Evolutionary conservation across 208 protist genomes (phyloP).

Genomic region (Novymonas esmeraldas): DNA sequence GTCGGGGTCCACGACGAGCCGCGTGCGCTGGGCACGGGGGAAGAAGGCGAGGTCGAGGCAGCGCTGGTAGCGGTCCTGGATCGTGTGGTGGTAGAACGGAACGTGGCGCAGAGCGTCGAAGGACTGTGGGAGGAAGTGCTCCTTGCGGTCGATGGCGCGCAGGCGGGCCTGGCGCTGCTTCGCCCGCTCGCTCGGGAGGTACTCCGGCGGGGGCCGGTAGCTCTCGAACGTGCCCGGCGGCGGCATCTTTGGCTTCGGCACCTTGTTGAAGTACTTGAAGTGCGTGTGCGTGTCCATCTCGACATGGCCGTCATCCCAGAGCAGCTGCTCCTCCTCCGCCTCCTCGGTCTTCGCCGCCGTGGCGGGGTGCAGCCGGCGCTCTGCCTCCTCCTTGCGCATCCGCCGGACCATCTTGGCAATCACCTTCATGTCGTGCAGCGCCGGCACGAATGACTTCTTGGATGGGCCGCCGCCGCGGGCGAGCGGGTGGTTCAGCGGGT

Average conservation of each 20-base stretch:
- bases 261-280: constrained; percentile 89
- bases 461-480: constrained; percentile 82
- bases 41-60: constrained; percentile 99
- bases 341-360: constrained; percentile 30
- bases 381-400: constrained; percentile 57
- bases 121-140: constrained; percentile 93
- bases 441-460: constrained; percentile 85
- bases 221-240: constrained; percentile 96
- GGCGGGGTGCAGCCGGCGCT: constrained; percentile 34
- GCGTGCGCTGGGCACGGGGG: constrained; percentile 91
- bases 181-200: constrained; percentile 94
- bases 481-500: constrained; percentile 92
- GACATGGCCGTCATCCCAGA: constrained; percentile 86
- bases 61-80: constrained; percentile 98
- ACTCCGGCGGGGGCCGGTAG: constrained; percentile 99
- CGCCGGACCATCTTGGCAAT: constrained; percentile 91
- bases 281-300: constrained; percentile 89
- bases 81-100: constrained; percentile 94
- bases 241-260: constrained; percentile 77
- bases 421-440: constrained; percentile 90
- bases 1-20: constrained; percentile 94
- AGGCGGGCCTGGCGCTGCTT: constrained; percentile 87
- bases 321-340: constrained; percentile 40
- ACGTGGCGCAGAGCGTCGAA: constrained; percentile 95
- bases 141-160: constrained; percentile 91